Evolutionary conservation across 2,329 filamentous ascomycete species (phyloP).

Genomic region (Parasarocladium wereldwijsianum): DNA sequence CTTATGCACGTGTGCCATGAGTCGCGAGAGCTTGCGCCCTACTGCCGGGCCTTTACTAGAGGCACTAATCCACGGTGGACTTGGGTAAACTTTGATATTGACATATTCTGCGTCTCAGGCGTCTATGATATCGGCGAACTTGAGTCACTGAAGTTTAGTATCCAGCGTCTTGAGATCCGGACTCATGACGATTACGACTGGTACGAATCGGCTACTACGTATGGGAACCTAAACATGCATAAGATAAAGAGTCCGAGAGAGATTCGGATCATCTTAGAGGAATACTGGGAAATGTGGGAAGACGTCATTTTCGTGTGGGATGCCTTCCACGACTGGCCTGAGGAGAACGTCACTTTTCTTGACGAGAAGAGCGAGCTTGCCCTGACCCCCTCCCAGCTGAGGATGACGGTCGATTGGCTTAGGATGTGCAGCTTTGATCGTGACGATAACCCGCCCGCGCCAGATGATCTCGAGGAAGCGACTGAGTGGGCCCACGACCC

Average conservation of each 20-base stretch:
- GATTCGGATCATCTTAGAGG: slow-evolving; percentile 4
- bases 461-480: no score
- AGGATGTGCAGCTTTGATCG: no score
- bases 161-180: slow-evolving; percentile 5
- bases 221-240: slow-evolving; percentile 1
- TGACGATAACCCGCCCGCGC: no score
- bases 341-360: no score
- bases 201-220: slow-evolving; percentile 4
- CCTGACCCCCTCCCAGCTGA: no score
- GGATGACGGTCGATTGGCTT: no score
- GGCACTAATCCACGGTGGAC: slow-evolving; percentile 6
- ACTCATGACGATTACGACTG: slow-evolving; percentile 5
- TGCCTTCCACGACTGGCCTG: slow-evolving; percentile 1
- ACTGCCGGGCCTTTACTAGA: slow-evolving; percentile 4
- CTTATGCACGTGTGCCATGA: slow-evolving; percentile 5
- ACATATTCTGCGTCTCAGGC: slow-evolving; percentile 5
- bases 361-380: no score
- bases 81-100: slow-evolving; percentile 7
- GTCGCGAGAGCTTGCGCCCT: slow-evolving; percentile 5
- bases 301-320: background rate
- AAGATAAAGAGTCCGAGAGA: slow-evolving; percentile 4
- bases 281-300: slow-evolving; percentile 2
- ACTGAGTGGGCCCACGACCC: no score
- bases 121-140: slow-evolving; percentile 1
- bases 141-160: slow-evolving; percentile 3